phyloP scores from a whole-genome alignment of 2,329 filamentous ascomycete species.

The Penicillium occitanis region DNA sequence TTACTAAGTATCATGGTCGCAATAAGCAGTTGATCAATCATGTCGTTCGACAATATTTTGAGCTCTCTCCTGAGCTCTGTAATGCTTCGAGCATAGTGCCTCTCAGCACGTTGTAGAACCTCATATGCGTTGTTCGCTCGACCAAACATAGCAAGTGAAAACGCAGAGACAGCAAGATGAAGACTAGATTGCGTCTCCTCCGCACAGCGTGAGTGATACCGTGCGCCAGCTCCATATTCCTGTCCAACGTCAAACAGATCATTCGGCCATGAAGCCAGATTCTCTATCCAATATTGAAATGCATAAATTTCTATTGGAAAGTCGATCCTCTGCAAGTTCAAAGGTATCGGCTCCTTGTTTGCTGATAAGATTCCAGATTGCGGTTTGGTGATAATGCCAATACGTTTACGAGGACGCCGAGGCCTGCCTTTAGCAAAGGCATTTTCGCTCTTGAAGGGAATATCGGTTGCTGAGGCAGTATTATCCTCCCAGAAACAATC shows the following conservation, averaged over 20 bases:
- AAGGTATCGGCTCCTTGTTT: background rate
- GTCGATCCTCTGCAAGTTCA: background rate
- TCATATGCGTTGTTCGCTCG: slow-evolving; percentile 21
- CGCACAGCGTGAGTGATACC: slow-evolving; percentile 20
- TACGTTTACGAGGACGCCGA: slow-evolving; percentile 24
- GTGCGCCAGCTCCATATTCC: slow-evolving; percentile 26
- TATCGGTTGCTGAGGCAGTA: slow-evolving; percentile 15
- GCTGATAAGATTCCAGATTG: background rate
- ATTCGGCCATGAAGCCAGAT: slow-evolving; percentile 23
- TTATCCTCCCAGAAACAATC: slow-evolving; percentile 25
- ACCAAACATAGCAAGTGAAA: slow-evolving; percentile 27
- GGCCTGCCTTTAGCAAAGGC: slow-evolving; percentile 26
- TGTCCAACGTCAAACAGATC: slow-evolving; percentile 25
- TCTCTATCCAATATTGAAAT: slow-evolving; percentile 27
- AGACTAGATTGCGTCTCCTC: slow-evolving; percentile 24
- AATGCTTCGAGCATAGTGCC: slow-evolving; percentile 19
- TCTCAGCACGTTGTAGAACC: slow-evolving; percentile 13
- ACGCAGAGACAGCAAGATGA: slow-evolving; percentile 25
- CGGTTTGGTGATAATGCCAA: background rate
- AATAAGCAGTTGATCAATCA: slow-evolving; percentile 26
- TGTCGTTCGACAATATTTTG: slow-evolving; percentile 22
- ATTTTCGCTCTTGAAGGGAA: slow-evolving; percentile 27
- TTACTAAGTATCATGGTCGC: slow-evolving; percentile 27
- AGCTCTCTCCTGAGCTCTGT: slow-evolving; percentile 24
- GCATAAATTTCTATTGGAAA: slow-evolving; percentile 25